These are phyloP conservation scores for Neodidymelliopsis sp. DNA, from an alignment of 2,329 filamentous ascomycete species.

Conservation along the genomic window DNA sequence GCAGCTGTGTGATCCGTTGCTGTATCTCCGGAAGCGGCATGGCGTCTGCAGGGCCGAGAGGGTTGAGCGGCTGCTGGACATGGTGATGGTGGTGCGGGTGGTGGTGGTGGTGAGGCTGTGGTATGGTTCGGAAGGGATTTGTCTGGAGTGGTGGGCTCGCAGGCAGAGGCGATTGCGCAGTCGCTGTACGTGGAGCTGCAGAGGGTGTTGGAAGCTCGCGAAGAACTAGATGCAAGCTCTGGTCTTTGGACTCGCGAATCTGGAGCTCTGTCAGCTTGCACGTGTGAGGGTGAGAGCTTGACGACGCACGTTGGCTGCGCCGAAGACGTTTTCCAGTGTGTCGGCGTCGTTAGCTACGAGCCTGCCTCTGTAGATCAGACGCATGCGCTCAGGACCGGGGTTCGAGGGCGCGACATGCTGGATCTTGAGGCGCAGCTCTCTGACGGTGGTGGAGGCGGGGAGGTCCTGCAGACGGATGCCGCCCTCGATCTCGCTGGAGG, in stretches of 20 bases:
- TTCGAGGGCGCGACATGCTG: conserved; percentile 55
- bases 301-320: conserved; percentile 57
- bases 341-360: conserved; percentile 59
- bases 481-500: conserved; percentile 48
- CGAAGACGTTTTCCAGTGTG: conserved; percentile 59
- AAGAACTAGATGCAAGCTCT: conserved; percentile 50
- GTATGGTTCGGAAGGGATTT: conserved; percentile 38
- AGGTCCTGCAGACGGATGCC: conserved; percentile 43
- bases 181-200: conserved; percentile 36
- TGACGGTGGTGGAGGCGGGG: conserved; percentile 55
- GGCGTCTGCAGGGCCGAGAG: conserved; percentile 17
- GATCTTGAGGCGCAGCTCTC: conserved; percentile 61
- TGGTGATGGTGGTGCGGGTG: conserved; percentile 28
- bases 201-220: conserved; percentile 38
- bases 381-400: conserved; percentile 55
- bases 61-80: conserved; percentile 26
- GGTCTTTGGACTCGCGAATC: conserved; percentile 46
- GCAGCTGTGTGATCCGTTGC: conserved; percentile 34
- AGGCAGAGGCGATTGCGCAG: too few relatives aligned
- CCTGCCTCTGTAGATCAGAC: conserved; percentile 66
- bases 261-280: conserved; percentile 28
- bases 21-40: conserved; percentile 34
- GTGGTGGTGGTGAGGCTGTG: conserved; percentile 26
- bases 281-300: background rate
- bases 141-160: conserved; percentile 33